A percentile compares a stretch with the other conserved stretches of the same genome.
Conservation (phyloP, 2,329 filamentous ascomycete species). For the Didymella glomerata region DNA sequence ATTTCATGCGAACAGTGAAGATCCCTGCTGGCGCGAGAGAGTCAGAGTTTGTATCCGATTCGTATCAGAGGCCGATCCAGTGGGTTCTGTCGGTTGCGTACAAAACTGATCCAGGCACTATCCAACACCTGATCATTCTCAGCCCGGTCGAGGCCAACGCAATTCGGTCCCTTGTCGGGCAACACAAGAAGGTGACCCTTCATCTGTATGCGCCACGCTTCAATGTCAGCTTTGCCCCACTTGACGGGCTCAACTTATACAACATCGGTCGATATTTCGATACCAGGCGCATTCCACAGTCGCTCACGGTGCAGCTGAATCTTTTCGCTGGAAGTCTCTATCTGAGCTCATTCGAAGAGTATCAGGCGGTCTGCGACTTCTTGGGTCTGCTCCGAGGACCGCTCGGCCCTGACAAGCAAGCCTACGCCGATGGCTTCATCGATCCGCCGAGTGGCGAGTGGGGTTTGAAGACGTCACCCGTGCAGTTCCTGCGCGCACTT, state of each 20-base stretch:
- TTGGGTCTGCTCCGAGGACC: conserved; percentile 59
- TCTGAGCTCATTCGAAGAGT: conserved; percentile 63
- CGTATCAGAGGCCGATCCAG: conserved; percentile 62
- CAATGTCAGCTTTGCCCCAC: conserved; percentile 42
- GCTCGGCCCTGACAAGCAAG: conserved; percentile 32
- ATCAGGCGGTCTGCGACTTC: conserved; percentile 60
- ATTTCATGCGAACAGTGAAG: conserved; percentile 61
- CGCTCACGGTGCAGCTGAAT: conserved; percentile 62
- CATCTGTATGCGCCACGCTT: conserved; percentile 63
- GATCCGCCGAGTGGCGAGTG: conserved; percentile 37
- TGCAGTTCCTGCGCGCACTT: conserved; percentile 54
- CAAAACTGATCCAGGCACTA: background rate
- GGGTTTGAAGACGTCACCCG: conserved; percentile 52
- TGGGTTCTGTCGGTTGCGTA: conserved; percentile 58
- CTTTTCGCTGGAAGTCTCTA: conserved; percentile 76
- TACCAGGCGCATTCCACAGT: conserved; percentile 24
- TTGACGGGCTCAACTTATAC: conserved; percentile 61
- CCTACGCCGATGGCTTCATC: conserved; percentile 50
- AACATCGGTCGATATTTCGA: conserved; percentile 40
- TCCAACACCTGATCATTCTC: conserved; percentile 60
- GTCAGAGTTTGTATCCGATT: conserved; percentile 48
- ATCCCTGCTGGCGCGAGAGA: conserved; percentile 10
- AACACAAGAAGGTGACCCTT: conserved; percentile 51
- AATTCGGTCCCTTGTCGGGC: conserved; percentile 55
- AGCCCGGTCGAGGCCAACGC: conserved; percentile 68